phyloP scores from a whole-genome alignment of 805 yeast genomes.

The Ogataea corticis region DNA sequence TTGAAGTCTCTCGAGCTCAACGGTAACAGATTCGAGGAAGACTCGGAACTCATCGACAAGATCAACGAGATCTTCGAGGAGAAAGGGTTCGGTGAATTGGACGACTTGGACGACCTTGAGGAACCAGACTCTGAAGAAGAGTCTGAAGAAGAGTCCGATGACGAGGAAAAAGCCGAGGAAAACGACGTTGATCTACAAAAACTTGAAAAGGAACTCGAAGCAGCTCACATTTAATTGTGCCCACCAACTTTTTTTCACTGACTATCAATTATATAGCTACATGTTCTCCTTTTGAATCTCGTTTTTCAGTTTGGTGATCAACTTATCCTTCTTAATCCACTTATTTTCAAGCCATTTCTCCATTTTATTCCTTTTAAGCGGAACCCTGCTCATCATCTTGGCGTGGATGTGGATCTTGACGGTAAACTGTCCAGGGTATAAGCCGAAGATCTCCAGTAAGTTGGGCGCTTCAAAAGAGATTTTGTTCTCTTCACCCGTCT shows the following conservation, averaged over 20 bases:
- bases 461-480: conserved; percentile 37
- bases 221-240: conserved; percentile 26
- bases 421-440: conserved; percentile 31
- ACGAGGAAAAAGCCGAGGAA: conserved; percentile 53
- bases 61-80: conserved; percentile 64
- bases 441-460: conserved; percentile 38
- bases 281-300: conserved; percentile 15
- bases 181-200: conserved; percentile 41
- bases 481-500: conserved; percentile 7
- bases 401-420: conserved; percentile 51
- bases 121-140: conserved; percentile 73
- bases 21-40: conserved; percentile 93
- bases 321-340: conserved; percentile 71
- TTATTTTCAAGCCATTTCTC: conserved; percentile 75
- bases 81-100: conserved; percentile 79
- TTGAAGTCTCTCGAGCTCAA: conserved; percentile 77
- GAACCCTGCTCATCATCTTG: conserved; percentile 47
- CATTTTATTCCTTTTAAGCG: conserved; percentile 51
- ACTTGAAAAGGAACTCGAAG: conserved; percentile 55
- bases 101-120: conserved; percentile 94
- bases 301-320: conserved; percentile 41
- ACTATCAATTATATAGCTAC: neutral
- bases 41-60: conserved; percentile 63
- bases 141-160: conserved; percentile 56
- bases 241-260: neutral